Evolutionary conservation across 1,139 yeast species (phyloP).

Genomic region (Geotrichum siamense): DNA sequence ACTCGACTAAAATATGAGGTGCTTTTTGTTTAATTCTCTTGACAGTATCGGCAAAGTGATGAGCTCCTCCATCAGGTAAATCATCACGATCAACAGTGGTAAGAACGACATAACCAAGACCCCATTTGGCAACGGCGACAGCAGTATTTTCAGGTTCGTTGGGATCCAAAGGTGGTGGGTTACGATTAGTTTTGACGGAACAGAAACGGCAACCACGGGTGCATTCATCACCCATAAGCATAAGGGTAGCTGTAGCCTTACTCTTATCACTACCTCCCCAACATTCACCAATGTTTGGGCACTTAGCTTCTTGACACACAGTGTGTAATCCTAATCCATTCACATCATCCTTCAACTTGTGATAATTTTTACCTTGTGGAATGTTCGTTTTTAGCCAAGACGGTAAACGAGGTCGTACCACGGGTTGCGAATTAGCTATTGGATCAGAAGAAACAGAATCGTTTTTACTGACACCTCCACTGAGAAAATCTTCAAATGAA

Average conservation of each 20-base stretch:
- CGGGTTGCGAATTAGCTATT: constrained; percentile 37
- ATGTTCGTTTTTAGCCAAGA: constrained; percentile 92
- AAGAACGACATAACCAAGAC: constrained; percentile 92
- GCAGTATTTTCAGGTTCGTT: constrained; percentile 97
- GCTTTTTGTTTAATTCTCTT: constrained; percentile 76
- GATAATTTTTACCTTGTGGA: constrained; percentile 83
- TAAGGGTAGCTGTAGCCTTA: constrained; percentile 98
- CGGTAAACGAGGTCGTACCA: constrained; percentile 73
- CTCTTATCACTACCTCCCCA: constrained; percentile 95
- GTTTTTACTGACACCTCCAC: constrained; percentile 60
- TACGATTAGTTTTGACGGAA: constrained; percentile 86
- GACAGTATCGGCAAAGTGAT: constrained; percentile 86
- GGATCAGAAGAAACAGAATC: constrained; percentile 44
- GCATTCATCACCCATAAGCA: constrained; percentile 97
- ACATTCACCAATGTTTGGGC: constrained; percentile 98
- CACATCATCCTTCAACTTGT: constrained; percentile 75
- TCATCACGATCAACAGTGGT: constrained; percentile 99
- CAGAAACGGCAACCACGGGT: constrained; percentile 98
- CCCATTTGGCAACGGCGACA: constrained; percentile 97
- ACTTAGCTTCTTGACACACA: constrained; percentile 96
- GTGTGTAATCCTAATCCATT: constrained; percentile 84
- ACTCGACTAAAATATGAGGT: constrained; percentile 87
- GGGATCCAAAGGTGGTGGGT: constrained; percentile 86
- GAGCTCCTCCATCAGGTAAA: constrained; percentile 84
- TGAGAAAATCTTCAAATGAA: constrained; percentile 82